Evolutionary conservation across 495 filamentous ascomycete species (phyloP), one percentile per base, ranked within the genome.

Genomic region (Astrothelium macrocarpum): DNA sequence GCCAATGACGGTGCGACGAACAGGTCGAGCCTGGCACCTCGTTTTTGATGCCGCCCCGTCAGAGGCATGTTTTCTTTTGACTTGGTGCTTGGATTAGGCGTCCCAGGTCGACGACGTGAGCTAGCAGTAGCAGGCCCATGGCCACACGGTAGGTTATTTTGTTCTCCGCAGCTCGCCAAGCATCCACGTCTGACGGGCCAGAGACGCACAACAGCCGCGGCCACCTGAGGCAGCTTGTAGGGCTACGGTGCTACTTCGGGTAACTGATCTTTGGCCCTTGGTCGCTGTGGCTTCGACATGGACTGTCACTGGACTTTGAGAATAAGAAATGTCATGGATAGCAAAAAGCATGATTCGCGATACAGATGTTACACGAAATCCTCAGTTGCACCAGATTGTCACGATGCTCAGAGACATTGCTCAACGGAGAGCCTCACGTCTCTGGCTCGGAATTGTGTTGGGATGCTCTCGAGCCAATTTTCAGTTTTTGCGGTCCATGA

Each of bases 111-210:
- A 29, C 23, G 11, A 25, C 29, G 49, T 20, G 49, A 25, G 20
- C 20, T 26, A 25, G 25, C 25, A 29, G n/a, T n/a, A n/a, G 25
- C 49, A 56, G 9, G 12, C 29, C 49, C 49, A 9, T 29, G 49
- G 25, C 49, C 49, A n/a, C n/a, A n/a, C n/a, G n/a, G n/a, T n/a
- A n/a, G n/a, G 49, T 56, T 20, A 56, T 56, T 56, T 20, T n/a
- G n/a, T n/a, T 20, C 25, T 11, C 23, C 49, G 49, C 49, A 56
- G 49, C 49, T 56, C 29, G 25, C 49, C 49, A 25, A 56, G 7
- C 5, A 56, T 56, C 49, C 49, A 56, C 29, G 49, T 29, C 49
- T 56, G 49, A 56, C 25, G 49, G 16, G 20, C 23, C 49, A 28
- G 0, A 29, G 5, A 20, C 5, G 45, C 36, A 42, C 18, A 42